These are phyloP conservation scores for Ceratocystiopsis brevicomis DNA, from an alignment of 2,329 filamentous ascomycete genomes.

Conservation along the genomic window DNA sequence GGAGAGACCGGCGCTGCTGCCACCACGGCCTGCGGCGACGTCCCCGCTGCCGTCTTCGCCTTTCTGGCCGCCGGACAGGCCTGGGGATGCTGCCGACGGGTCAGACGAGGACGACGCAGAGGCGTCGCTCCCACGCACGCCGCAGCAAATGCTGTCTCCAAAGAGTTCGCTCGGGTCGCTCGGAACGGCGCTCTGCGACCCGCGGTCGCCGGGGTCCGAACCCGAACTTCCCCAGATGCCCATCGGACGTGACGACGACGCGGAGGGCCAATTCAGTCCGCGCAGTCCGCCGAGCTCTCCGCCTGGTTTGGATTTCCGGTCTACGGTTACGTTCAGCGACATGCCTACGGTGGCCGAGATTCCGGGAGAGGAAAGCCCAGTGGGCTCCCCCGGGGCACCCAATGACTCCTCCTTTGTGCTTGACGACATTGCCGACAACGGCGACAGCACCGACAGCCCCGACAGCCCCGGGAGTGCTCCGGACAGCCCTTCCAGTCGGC, in stretches of 20 bases:
- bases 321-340: slow-evolving; percentile 24
- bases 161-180: no score
- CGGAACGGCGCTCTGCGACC: no score
- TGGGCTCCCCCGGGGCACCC: slow-evolving; percentile 19
- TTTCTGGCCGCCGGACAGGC: neutral
- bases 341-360: slow-evolving; percentile 25
- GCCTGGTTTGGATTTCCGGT: slow-evolving; percentile 17
- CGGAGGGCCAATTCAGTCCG: slow-evolving; percentile 10
- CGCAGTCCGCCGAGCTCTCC: slow-evolving; percentile 28
- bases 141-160: no score
- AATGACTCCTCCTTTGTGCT: slow-evolving; percentile 23
- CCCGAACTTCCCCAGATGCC: no score
- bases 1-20: neutral
- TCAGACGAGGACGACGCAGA: slow-evolving; percentile 12
- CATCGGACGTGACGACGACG: no score
- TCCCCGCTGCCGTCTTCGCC: no score
- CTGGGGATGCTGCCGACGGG: slow-evolving; percentile 1
- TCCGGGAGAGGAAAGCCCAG: slow-evolving; percentile 20
- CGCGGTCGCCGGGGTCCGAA: no score
- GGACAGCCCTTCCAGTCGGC: slow-evolving; percentile 14
- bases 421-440: slow-evolving; percentile 12
- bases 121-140: no score
- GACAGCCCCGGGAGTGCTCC: neutral
- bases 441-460: slow-evolving; percentile 16
- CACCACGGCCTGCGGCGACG: neutral